Evolutionary conservation across 768 basidiomycete species (phyloP).

Genomic region (Rhizopogon vinicolor): DNA sequence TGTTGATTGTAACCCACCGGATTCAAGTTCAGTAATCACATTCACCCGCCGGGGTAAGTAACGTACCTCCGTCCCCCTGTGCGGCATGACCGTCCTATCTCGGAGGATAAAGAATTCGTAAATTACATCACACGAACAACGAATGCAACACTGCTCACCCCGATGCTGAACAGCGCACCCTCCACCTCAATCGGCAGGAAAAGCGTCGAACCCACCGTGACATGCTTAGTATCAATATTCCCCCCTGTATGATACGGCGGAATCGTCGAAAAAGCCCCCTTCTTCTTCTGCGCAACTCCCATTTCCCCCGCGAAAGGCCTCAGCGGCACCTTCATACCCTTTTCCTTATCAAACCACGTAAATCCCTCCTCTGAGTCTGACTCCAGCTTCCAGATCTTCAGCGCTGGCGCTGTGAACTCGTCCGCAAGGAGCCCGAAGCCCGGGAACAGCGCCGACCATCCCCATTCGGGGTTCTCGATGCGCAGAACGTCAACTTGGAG

Average conservation of each 20-base stretch:
- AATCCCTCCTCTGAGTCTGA: conserved; percentile 25
- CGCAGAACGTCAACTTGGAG: conserved; percentile 55
- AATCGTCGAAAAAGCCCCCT: conserved; percentile 54
- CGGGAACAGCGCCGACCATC: conserved; percentile 56
- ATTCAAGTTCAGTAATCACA: no score
- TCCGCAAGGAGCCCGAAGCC: conserved; percentile 57
- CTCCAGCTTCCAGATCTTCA: conserved; percentile 54
- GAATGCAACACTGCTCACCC: conserved; percentile 32
- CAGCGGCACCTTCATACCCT: conserved; percentile 45
- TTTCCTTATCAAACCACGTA: conserved; percentile 48
- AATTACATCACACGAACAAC: neutral
- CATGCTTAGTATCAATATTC: conserved; percentile 58
- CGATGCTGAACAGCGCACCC: conserved; percentile 58
- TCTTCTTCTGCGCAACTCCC: conserved; percentile 50
- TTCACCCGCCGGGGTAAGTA: no score
- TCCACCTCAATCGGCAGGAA: conserved; percentile 56
- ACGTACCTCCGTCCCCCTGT: conserved; percentile 61
- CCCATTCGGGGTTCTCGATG: conserved; percentile 53
- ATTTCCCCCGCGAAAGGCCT: conserved; percentile 61
- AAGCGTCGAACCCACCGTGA: conserved; percentile 48
- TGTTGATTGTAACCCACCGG: conserved; percentile 13
- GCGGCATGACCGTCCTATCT: conserved; percentile 60
- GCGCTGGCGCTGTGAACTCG: conserved; percentile 44
- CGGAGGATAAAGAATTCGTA: neutral
- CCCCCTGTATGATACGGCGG: conserved; percentile 61